Percentiles rank a stretch among this genome's conserved stretches.
Evolutionary conservation across 2,329 filamentous ascomycete genomes (phyloP).

Genomic region (Hymenoscyphus occultus): DNA sequence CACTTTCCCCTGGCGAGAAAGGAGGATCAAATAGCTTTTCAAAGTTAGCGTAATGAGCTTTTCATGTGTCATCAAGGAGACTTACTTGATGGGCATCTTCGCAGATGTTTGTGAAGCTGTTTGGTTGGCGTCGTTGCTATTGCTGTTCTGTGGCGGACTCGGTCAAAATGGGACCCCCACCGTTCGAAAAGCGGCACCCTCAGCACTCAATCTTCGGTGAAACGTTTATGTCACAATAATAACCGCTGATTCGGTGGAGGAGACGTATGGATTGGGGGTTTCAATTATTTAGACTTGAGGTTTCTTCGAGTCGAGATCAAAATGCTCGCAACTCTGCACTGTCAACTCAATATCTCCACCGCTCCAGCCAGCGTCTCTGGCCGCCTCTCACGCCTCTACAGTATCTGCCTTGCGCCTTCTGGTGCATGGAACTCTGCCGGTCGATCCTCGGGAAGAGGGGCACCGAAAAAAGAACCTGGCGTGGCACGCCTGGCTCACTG

Average conservation of each 20-base stretch:
- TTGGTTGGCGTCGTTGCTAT: conserved; percentile 8
- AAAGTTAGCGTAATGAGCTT: conserved; percentile 20
- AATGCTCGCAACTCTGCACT: neutral
- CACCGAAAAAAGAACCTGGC: neutral
- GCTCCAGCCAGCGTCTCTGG: neutral
- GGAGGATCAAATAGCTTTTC: conserved; percentile 87
- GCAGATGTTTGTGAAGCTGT: conserved; percentile 19
- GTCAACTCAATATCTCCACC: neutral
- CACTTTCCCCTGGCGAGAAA: conserved; percentile 98
- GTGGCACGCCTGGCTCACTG: neutral
- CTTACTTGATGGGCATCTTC: conserved; percentile 52
- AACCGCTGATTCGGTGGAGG: neutral
- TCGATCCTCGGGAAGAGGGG: neutral
- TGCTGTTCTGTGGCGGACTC: conserved; percentile 14
- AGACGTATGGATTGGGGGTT: neutral
- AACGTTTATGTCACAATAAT: neutral
- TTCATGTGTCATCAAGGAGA: neutral
- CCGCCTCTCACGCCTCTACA: too few species aligned
- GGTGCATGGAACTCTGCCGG: neutral
- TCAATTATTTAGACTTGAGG: neutral
- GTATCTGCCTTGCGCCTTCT: neutral
- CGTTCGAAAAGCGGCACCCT: neutral
- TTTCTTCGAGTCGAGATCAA: neutral
- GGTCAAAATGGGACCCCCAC: neutral
- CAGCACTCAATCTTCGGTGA: neutral